These are phyloP conservation scores for Starmerella cellae DNA, from an alignment of 805 yeast genomes.

Conservation along the genomic window DNA sequence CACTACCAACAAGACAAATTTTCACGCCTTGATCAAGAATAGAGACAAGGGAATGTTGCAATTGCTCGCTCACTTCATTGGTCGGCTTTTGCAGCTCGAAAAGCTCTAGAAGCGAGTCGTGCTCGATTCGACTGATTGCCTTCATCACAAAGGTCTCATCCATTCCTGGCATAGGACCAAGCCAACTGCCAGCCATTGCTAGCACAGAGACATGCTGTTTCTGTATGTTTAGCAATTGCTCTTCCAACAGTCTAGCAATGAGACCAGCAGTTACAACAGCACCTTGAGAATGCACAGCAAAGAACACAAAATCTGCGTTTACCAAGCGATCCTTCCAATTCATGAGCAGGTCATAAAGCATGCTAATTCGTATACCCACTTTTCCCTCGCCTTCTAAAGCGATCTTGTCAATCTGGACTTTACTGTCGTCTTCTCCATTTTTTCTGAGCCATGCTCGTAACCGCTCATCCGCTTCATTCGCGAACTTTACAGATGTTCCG, in stretches of 20 bases:
- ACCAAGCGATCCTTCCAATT: slow-evolving; percentile 48
- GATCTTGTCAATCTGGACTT: slow-evolving; percentile 61
- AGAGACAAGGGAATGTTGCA: slow-evolving; percentile 50
- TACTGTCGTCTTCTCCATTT: slow-evolving; percentile 25
- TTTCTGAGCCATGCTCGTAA: slow-evolving; percentile 51
- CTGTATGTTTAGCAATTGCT: slow-evolving; percentile 33
- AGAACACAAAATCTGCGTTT: slow-evolving; percentile 69
- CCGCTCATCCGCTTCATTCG: slow-evolving; percentile 76
- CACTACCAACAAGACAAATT: slow-evolving; percentile 70
- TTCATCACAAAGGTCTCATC: slow-evolving; percentile 73
- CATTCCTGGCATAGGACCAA: slow-evolving; percentile 86
- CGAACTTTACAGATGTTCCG: slow-evolving; percentile 84
- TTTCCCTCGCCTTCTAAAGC: slow-evolving; percentile 92
- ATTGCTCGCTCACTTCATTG: slow-evolving; percentile 57
- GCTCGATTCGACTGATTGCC: slow-evolving; percentile 83
- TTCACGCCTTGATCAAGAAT: slow-evolving; percentile 61
- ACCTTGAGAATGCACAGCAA: slow-evolving; percentile 94
- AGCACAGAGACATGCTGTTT: slow-evolving; percentile 51
- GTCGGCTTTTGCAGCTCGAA: slow-evolving; percentile 76
- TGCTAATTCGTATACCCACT: slow-evolving; percentile 71
- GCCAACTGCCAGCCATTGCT: slow-evolving; percentile 91
- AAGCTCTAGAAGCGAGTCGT: slow-evolving; percentile 69
- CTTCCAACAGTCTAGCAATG: slow-evolving; percentile 56
- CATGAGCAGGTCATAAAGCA: slow-evolving; percentile 55
- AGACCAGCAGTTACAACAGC: slow-evolving; percentile 78